Evolutionary conservation across 768 basidiomycete species (phyloP).

Genomic region (Phlebiopsis gigantea): DNA sequence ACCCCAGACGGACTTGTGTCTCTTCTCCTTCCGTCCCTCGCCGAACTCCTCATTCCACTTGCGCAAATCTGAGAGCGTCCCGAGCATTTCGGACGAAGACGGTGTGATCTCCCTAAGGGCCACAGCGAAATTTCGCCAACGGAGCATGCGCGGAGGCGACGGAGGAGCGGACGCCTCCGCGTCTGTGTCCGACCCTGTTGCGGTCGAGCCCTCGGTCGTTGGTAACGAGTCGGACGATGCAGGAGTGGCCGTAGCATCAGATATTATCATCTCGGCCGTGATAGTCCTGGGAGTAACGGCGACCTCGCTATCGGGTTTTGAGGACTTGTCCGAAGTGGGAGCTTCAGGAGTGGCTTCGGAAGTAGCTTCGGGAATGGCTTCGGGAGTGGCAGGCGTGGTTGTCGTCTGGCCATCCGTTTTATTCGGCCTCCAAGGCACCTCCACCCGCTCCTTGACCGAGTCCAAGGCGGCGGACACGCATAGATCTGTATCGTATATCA

Average conservation of each 20-base stretch:
- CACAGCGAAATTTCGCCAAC: constrained; percentile 66
- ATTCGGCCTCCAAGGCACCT: constrained; percentile 65
- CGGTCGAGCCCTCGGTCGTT: neutral
- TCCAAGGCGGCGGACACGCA: constrained; percentile 92
- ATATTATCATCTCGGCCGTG: neutral
- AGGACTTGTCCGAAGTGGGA: neutral
- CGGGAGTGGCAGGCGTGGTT: neutral
- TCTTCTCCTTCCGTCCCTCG: constrained; percentile 68
- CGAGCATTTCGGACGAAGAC: constrained; percentile 78
- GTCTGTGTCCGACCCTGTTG: neutral
- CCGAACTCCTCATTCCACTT: constrained; percentile 96
- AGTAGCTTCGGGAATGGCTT: neutral
- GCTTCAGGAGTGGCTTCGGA: neutral
- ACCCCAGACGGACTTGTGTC: constrained; percentile 69
- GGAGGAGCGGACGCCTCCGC: neutral
- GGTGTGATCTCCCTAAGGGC: constrained; percentile 89
- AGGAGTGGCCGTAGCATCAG: neutral
- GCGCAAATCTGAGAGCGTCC: constrained; percentile 67
- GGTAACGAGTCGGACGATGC: neutral
- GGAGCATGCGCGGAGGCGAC: constrained; percentile 33
- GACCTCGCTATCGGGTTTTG: neutral
- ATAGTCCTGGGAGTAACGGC: neutral
- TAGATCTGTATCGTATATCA: constrained; percentile 52
- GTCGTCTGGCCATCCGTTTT: neutral
- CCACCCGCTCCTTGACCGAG: constrained; percentile 80